Conservation (phyloP, 805 yeast species). For the Jamesozyma rosinii region DNA sequence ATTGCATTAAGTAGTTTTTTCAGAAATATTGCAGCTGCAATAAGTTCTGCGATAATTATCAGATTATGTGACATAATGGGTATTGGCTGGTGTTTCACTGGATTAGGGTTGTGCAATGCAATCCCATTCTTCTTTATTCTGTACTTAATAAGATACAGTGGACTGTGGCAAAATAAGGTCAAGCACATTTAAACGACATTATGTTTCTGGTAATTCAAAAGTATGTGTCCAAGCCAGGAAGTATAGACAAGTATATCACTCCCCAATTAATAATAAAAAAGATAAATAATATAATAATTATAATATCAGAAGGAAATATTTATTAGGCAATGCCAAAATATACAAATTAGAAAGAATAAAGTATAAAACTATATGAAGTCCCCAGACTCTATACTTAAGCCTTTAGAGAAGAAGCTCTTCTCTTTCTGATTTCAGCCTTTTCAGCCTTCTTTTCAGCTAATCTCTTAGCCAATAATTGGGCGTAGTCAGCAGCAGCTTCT, state of each 20-base stretch:
- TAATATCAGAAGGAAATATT: slow-evolving; percentile 3
- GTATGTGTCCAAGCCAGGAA: too few species aligned
- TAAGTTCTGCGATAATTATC: slow-evolving; percentile 40
- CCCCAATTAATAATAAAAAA: too few species aligned
- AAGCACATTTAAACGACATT: background rate
- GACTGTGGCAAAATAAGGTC: slow-evolving; percentile 12
- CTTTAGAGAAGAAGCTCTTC: slow-evolving; percentile 98
- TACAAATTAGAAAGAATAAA: slow-evolving; percentile 15
- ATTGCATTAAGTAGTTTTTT: slow-evolving; percentile 47
- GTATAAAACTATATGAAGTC: slow-evolving; percentile 8
- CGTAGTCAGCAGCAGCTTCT: slow-evolving; percentile 99
- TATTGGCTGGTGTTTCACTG: slow-evolving; percentile 48
- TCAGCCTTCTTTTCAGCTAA: slow-evolving; percentile 97
- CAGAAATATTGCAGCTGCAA: slow-evolving; percentile 46
- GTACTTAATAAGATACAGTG: slow-evolving; percentile 16
- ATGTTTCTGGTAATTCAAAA: too few species aligned
- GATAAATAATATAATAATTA: background rate
- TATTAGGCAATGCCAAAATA: slow-evolving; percentile 12
- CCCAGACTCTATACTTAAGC: slow-evolving; percentile 41
- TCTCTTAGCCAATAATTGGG: slow-evolving; percentile 96
- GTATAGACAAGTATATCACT: too few species aligned
- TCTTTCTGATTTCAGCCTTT: slow-evolving; percentile 97
- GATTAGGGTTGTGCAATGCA: slow-evolving; percentile 34
- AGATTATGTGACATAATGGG: slow-evolving; percentile 33
- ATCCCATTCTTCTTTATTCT: slow-evolving; percentile 18